Evolutionary conservation across 768 basidiomycete species (phyloP).

Genomic region (Pholiota molesta): DNA sequence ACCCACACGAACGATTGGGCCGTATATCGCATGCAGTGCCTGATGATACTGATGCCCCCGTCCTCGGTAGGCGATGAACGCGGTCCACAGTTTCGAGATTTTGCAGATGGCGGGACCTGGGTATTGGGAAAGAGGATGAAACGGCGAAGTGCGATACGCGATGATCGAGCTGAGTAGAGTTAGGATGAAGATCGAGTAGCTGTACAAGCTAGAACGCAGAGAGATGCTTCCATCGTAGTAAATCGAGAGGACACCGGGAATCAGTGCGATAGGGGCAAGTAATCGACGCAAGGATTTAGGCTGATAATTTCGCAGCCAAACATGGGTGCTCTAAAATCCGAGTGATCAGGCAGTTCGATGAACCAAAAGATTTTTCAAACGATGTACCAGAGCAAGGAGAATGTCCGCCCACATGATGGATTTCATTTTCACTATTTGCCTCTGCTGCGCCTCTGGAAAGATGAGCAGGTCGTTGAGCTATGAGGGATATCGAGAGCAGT

Average conservation of each 20-base stretch:
- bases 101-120: constrained; percentile 48
- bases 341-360: not conserved
- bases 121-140: constrained; percentile 49
- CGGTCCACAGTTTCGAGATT: constrained; percentile 42
- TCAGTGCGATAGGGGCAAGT: not conserved
- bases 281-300: not conserved
- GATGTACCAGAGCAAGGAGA: not conserved
- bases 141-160: constrained; percentile 47
- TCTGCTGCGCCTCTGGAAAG: not conserved
- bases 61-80: constrained; percentile 35
- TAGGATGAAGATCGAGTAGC: constrained; percentile 3
- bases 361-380: not conserved
- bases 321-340: not conserved
- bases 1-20: constrained; percentile 63
- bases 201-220: not conserved
- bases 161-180: constrained; percentile 26
- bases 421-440: not conserved
- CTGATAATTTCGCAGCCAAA: not conserved
- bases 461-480: not conserved
- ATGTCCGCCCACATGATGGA: not conserved
- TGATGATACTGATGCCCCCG: constrained; percentile 47
- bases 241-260: not conserved
- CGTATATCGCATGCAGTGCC: constrained; percentile 52
- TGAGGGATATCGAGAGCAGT: not conserved
- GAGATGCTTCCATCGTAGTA: not conserved